These are phyloP conservation scores for Gracilaria domingensis DNA, from an alignment of 23 red algal species.

Conservation along the genomic window DNA sequence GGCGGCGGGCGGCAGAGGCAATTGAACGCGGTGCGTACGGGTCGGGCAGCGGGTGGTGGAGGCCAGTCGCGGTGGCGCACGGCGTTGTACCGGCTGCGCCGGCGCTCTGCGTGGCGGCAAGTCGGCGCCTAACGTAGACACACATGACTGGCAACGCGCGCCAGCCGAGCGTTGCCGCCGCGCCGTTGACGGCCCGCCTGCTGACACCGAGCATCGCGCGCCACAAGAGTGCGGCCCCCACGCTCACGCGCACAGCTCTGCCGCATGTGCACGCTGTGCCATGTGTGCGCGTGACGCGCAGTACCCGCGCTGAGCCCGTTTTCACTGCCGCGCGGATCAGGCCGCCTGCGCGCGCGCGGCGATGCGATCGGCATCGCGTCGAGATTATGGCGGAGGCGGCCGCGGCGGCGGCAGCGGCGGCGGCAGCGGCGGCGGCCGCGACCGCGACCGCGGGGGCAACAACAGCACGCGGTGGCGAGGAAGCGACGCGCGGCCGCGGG, in stretches of 20 bases:
- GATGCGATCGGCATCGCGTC: background rate
- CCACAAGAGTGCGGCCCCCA: too few species aligned
- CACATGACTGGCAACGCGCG: background rate
- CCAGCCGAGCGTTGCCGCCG: background rate
- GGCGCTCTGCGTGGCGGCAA: background rate
- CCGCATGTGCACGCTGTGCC: background rate
- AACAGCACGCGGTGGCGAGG: too few species aligned
- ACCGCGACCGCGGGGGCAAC: too few species aligned
- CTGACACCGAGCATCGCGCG: background rate
- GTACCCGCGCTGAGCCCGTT: too few species aligned
- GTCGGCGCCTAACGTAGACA: background rate
- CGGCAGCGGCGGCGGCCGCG: too few species aligned
- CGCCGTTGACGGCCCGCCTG: background rate
- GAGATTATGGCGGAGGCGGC: slow-evolving; percentile 17
- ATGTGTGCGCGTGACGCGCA: background rate
- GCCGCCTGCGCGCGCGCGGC: background rate
- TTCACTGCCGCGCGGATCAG: too few species aligned
- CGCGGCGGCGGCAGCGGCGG: too few species aligned
- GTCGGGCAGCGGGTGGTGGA: background rate
- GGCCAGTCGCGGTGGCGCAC: too few species aligned
- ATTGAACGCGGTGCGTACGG: background rate
- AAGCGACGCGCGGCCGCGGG: too few species aligned
- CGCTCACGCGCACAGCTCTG: too few species aligned
- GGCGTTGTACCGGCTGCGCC: background rate
- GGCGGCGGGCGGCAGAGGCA: background rate